A percentile compares a stretch with the other conserved stretches of the same genome.
phyloP scores from a whole-genome alignment of 75 land plant species.

The Ceratopteris richardii region DNA sequence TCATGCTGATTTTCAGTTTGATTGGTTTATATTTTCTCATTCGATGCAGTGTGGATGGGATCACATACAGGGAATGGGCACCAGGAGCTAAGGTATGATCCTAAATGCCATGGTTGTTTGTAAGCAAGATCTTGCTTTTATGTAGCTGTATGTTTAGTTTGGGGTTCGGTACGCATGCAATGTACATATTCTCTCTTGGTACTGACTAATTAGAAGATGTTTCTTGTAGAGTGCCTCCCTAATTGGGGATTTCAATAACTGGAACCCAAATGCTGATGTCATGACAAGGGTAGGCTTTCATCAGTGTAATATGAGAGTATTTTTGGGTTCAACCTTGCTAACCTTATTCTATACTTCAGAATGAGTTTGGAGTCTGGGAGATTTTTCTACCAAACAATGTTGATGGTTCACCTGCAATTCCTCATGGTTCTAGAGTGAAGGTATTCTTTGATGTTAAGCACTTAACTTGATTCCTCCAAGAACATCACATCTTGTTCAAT shows the following conservation, averaged over 20 bases:
- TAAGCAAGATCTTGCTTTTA: not conserved
- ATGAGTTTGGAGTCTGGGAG: slow-evolving; percentile 92
- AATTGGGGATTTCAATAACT: slow-evolving; percentile 85
- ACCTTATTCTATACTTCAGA: slow-evolving; percentile 29
- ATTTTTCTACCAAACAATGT: slow-evolving; percentile 87
- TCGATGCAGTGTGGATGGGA: slow-evolving; percentile 49
- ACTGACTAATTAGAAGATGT: not conserved
- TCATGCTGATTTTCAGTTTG: no score
- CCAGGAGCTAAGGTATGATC: slow-evolving; percentile 76
- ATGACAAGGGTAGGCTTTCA: slow-evolving; percentile 54
- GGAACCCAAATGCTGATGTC: slow-evolving; percentile 89
- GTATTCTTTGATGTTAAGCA: slow-evolving; percentile 23
- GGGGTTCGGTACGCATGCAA: not conserved
- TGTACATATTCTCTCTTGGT: not conserved
- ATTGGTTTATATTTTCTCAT: no score
- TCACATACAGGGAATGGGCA: slow-evolving; percentile 92
- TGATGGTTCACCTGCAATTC: slow-evolving; percentile 86
- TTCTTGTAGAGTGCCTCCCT: slow-evolving; percentile 54
- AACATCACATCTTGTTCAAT: not conserved
- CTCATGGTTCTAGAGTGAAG: slow-evolving; percentile 91
- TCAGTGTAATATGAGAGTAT: no score
- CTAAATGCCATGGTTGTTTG: not conserved
- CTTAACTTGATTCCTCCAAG: not conserved
- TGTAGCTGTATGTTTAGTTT: no score
- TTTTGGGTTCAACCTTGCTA: no score